Percentiles rank a stretch among this genome's conserved stretches.
phyloP scores from a whole-genome alignment of 495 filamentous ascomycete species.

The Aspergillus funiculosus region DNA sequence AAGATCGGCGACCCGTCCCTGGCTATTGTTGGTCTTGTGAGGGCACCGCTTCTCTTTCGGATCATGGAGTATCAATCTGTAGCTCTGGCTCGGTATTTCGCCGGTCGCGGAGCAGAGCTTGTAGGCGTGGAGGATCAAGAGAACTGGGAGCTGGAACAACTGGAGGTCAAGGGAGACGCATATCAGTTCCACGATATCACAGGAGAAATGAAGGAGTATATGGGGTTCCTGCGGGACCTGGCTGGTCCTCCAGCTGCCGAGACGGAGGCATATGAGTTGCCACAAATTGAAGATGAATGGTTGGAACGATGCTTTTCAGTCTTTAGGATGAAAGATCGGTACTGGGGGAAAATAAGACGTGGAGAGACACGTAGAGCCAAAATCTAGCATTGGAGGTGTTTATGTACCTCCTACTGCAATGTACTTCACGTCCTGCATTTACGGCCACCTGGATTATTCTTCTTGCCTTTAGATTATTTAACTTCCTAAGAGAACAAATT shows the following conservation, averaged over 20 bases:
- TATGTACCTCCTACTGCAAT: no score
- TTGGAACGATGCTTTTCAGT: conserved; percentile 23
- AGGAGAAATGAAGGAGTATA: conserved; percentile 47
- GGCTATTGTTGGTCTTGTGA: conserved; percentile 31
- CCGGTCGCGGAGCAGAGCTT: conserved; percentile 30
- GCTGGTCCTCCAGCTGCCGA: conserved; percentile 37
- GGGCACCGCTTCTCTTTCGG: conserved; percentile 44
- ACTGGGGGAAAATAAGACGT: conserved; percentile 15
- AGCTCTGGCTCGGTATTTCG: conserved; percentile 43
- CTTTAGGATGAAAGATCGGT: conserved; percentile 20
- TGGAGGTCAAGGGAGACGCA: conserved; percentile 37
- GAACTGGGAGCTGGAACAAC: conserved; percentile 42
- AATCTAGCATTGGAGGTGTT: not conserved
- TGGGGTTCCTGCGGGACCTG: conserved; percentile 35
- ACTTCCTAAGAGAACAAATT: no score
- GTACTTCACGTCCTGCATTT: not conserved
- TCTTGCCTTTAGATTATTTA: not conserved
- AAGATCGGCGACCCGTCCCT: conserved; percentile 27
- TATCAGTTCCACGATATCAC: conserved; percentile 39
- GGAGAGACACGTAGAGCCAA: not conserved
- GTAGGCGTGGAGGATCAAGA: conserved; percentile 34
- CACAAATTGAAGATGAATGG: conserved; percentile 36
- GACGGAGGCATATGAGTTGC: conserved; percentile 32
- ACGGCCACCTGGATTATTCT: not conserved
- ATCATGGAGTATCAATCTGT: conserved; percentile 52